Conservation (phyloP, 139 green algal species). For the Trebouxia sp. region DNA sequence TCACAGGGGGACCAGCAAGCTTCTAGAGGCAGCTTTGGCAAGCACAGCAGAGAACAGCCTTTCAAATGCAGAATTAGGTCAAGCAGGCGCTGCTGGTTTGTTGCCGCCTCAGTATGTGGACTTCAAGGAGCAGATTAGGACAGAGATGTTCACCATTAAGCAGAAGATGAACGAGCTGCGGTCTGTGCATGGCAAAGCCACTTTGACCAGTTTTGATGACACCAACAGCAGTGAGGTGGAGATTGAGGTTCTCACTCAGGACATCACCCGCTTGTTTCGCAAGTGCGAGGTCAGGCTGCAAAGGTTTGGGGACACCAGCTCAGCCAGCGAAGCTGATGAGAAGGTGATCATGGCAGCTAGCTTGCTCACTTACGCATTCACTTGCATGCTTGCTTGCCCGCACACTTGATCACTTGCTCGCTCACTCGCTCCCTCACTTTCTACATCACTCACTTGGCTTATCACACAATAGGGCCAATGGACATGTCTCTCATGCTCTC, state of each 20-base stretch:
- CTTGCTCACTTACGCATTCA: too few relatives aligned
- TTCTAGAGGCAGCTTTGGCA: conserved; percentile 56
- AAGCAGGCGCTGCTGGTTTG: conserved; percentile 34
- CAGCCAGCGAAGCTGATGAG: conserved; percentile 41
- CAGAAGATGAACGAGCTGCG: conserved; percentile 64
- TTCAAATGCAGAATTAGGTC: conserved; percentile 39
- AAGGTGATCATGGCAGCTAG: too few relatives aligned
- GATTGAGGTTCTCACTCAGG: conserved; percentile 57
- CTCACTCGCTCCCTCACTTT: too few relatives aligned
- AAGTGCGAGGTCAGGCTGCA: conserved; percentile 58
- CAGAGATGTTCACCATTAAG: conserved; percentile 62
- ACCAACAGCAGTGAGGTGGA: conserved; percentile 48
- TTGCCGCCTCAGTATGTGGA: conserved; percentile 53
- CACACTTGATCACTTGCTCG: too few relatives aligned
- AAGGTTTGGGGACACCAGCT: conserved; percentile 39
- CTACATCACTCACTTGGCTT: too few relatives aligned
- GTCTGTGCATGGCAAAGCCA: conserved; percentile 39
- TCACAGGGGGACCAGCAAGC: conserved; percentile 27
- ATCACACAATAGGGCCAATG: too few relatives aligned
- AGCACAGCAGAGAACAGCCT: conserved; percentile 31
- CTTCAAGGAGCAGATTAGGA: conserved; percentile 53
- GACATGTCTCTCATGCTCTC: too few relatives aligned
- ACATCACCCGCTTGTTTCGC: conserved; percentile 64
- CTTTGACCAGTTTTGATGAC: conserved; percentile 65
- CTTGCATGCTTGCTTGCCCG: too few relatives aligned